Conservation (phyloP, 768 basidiomycete species). For the Kondoa subrosea region DNA sequence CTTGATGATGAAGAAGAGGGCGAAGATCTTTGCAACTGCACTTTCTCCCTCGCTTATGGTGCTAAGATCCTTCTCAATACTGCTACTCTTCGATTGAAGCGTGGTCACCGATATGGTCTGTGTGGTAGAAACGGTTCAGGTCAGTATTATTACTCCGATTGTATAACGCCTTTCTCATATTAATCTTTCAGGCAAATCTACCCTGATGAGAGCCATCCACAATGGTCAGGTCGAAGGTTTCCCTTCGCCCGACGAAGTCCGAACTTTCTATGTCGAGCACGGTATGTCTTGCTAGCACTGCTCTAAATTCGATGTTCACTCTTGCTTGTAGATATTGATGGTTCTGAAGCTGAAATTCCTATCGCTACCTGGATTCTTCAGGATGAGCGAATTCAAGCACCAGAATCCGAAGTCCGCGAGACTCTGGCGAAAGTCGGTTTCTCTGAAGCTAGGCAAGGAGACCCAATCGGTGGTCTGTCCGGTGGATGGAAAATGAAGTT, state of each 20-base stretch:
- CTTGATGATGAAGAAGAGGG: constrained; percentile 40
- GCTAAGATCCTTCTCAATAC: constrained; percentile 59
- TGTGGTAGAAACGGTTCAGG: constrained; percentile 82
- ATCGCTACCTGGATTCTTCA: constrained; percentile 81
- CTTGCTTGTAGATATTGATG: constrained; percentile 20
- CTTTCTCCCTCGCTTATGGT: constrained; percentile 79
- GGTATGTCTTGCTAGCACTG: constrained; percentile 40
- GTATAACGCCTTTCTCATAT: too few species aligned
- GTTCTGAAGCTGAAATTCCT: constrained; percentile 53
- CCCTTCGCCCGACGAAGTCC: constrained; percentile 68
- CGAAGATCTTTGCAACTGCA: constrained; percentile 77
- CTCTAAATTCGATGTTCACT: background rate
- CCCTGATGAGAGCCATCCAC: constrained; percentile 81
- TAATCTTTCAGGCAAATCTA: constrained; percentile 96
- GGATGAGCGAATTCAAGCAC: constrained; percentile 40
- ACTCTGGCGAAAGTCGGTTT: constrained; percentile 82
- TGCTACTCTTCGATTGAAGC: constrained; percentile 72
- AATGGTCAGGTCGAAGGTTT: constrained; percentile 79
- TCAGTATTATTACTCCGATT: too few species aligned
- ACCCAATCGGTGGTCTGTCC: constrained; percentile 74
- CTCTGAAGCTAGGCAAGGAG: constrained; percentile 65
- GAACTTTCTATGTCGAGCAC: constrained; percentile 94
- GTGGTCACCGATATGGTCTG: constrained; percentile 86
- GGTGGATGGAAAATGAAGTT: constrained; percentile 99
- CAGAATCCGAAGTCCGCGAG: constrained; percentile 43